These are phyloP conservation scores for Parmales sp. DNA, from an alignment of 108 stramenopile genomes.

Conservation along the genomic window DNA sequence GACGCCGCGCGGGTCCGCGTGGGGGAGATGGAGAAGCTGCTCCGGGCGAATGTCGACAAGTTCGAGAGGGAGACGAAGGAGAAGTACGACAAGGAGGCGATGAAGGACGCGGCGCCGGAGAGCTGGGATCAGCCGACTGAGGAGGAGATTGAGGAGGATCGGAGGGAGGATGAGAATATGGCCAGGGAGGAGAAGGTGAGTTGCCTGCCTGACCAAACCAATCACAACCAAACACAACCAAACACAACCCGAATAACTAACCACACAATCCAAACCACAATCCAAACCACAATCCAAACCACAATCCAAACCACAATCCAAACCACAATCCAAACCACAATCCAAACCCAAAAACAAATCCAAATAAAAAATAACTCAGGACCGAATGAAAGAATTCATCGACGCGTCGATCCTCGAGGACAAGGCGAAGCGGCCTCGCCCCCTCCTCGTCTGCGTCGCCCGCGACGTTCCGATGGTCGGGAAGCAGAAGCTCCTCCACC, in stretches of 20 bases:
- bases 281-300: too few species aligned
- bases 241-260: too few species aligned
- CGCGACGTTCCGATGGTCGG: constrained; percentile 1
- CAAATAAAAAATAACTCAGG: too few species aligned
- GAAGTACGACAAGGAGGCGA: constrained; percentile 9
- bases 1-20: background rate
- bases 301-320: too few species aligned
- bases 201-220: too few species aligned
- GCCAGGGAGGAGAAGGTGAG: constrained; percentile 16
- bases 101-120: background rate
- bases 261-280: too few species aligned
- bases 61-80: constrained; percentile 5
- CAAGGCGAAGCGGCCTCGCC: background rate
- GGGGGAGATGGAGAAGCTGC: background rate
- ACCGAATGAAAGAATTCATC: constrained; percentile 7
- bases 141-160: constrained; percentile 11
- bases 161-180: constrained; percentile 12
- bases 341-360: too few species aligned
- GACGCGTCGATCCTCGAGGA: background rate
- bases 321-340: too few species aligned
- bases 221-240: too few species aligned
- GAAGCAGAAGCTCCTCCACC: constrained; percentile 8
- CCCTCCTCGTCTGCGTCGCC: background rate
- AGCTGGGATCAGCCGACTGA: background rate
- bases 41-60: background rate